phyloP scores from a whole-genome alignment of 2,329 filamentous ascomycete species.

The Penicillium sp. region DNA sequence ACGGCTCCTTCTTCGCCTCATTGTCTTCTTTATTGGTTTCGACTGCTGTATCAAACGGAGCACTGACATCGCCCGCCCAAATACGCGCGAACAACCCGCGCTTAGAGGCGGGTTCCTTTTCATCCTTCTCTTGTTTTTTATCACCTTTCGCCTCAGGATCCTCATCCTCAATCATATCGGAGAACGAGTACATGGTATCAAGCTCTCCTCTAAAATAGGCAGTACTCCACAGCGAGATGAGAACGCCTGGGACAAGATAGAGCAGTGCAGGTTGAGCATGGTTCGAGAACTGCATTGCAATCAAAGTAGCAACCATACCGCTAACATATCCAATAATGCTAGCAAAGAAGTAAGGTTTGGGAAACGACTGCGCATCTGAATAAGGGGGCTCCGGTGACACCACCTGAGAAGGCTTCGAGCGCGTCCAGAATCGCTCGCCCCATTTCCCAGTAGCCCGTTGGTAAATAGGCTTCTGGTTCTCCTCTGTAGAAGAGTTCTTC shows the following conservation, averaged over 20 bases:
- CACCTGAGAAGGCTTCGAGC: constrained; percentile 23
- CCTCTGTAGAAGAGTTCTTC: constrained; percentile 19
- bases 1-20: constrained; percentile 8
- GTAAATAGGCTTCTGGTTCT: constrained; percentile 33
- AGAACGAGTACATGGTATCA: constrained; percentile 73
- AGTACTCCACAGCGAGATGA: constrained; percentile 70
- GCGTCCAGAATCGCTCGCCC: constrained; percentile 80
- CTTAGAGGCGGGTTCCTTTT: constrained; percentile 40
- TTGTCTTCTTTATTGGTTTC: constrained; percentile 9
- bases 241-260: constrained; percentile 84
- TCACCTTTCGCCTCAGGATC: constrained; percentile 19
- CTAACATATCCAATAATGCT: constrained; percentile 70
- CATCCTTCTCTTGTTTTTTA: constrained; percentile 36
- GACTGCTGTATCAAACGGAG: constrained; percentile 8
- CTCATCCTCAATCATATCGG: constrained; percentile 55
- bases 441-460: constrained; percentile 65
- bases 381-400: constrained; percentile 32
- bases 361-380: constrained; percentile 53
- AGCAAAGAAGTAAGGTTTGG: constrained; percentile 81
- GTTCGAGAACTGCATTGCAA: constrained; percentile 70
- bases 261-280: constrained; percentile 87
- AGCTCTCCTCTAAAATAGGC: constrained; percentile 69
- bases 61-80: constrained; percentile 22
- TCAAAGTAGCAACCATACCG: constrained; percentile 73
- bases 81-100: constrained; percentile 27